These are phyloP conservation scores for Lipomyces yamanashiensis DNA, from an alignment of 805 yeast species.

Conservation along the genomic window DNA sequence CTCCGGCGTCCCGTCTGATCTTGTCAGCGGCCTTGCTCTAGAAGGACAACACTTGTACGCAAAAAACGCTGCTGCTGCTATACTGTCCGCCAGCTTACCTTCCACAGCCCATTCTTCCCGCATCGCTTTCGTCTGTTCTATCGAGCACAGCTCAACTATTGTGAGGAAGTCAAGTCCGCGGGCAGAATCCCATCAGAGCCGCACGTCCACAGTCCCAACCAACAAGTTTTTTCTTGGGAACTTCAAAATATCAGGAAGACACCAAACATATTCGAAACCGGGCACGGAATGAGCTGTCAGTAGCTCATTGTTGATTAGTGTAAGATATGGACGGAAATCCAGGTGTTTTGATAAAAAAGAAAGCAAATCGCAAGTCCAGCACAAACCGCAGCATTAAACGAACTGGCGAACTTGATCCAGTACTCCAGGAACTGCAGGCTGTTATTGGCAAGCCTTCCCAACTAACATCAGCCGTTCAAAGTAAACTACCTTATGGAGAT, in stretches of 20 bases:
- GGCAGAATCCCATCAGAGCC: neutral
- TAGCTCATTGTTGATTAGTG: no score
- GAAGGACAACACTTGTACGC: slow-evolving; percentile 35
- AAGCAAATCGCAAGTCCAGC: neutral
- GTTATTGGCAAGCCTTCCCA: slow-evolving; percentile 12
- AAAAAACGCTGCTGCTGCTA: slow-evolving; percentile 15
- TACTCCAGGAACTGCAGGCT: slow-evolving; percentile 2
- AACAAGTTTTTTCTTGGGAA: neutral
- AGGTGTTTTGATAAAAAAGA: neutral
- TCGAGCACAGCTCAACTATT: neutral
- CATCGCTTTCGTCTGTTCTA: neutral
- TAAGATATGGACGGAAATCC: no score
- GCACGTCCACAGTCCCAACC: neutral
- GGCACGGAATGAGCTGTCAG: no score
- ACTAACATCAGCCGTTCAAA: neutral
- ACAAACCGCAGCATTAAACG: slow-evolving; percentile 8
- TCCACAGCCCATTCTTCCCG: neutral
- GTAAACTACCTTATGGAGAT: neutral
- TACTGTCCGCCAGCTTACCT: neutral
- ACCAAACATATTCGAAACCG: no score
- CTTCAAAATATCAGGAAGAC: neutral
- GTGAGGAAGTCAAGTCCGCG: neutral
- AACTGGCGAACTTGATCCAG: slow-evolving; percentile 12
- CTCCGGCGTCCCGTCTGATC: slow-evolving; percentile 71
- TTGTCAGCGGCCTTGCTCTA: slow-evolving; percentile 61